These are phyloP conservation scores for Candida caryicola DNA, from an alignment of 805 yeast genomes.

Conservation along the genomic window DNA sequence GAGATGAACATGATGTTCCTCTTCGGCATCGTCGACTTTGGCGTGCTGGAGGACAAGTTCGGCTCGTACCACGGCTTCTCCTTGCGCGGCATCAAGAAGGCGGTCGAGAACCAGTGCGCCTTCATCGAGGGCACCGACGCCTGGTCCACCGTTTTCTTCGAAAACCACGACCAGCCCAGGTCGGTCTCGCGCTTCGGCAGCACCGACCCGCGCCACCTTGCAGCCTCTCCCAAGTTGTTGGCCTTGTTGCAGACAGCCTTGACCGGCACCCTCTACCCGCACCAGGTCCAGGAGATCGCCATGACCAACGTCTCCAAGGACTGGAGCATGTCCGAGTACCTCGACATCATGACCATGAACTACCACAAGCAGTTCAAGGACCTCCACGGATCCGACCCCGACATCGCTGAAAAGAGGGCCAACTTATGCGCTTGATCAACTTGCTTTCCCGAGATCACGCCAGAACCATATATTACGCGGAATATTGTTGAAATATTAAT, in stretches of 20 bases:
- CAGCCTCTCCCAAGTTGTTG: conserved; percentile 46
- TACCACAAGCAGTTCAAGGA: conserved; percentile 32
- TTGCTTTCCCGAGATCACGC: conserved; percentile 51
- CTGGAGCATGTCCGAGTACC: conserved; percentile 49
- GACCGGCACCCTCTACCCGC: conserved; percentile 54
- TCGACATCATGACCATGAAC: conserved; percentile 48
- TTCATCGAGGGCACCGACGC: conserved; percentile 49
- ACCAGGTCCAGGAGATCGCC: conserved; percentile 63
- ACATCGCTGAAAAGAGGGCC: conserved; percentile 15
- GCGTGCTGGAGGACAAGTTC: conserved; percentile 36
- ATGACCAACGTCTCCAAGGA: conserved; percentile 46
- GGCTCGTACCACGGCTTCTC: conserved; percentile 24
- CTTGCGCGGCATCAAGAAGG: conserved; percentile 39
- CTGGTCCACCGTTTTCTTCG: conserved; percentile 55
- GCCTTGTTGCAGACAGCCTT: conserved; percentile 45
- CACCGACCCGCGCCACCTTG: conserved; percentile 29
- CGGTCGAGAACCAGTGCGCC: conserved; percentile 15
- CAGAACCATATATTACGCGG: too few species aligned
- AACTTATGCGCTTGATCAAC: conserved; percentile 30
- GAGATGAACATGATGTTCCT: conserved; percentile 39
- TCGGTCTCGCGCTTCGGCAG: conserved; percentile 50
- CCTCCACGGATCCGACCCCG: conserved; percentile 22
- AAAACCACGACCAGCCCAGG: conserved; percentile 60
- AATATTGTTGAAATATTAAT: too few species aligned
- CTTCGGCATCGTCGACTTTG: conserved; percentile 34